phyloP scores from a whole-genome alignment of 345 rosid genomes.

The Brassica cretica region DNA sequence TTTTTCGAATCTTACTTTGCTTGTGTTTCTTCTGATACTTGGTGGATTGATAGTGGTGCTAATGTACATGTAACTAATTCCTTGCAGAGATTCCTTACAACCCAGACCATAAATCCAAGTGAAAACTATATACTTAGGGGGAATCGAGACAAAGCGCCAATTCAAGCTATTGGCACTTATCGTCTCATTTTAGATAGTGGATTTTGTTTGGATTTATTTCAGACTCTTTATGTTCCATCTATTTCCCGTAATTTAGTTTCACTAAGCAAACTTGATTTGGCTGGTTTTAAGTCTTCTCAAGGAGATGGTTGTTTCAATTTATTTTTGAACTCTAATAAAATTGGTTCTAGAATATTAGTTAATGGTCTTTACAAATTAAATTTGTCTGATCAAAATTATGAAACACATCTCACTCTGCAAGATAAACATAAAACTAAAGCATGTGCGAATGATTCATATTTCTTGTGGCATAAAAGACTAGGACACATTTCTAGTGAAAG shows the following conservation, averaged over 20 bases:
- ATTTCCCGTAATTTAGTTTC: slow-evolving; percentile 13
- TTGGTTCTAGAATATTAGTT: neutral
- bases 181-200: slow-evolving; percentile 12
- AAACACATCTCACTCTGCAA: neutral
- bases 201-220: slow-evolving; percentile 5
- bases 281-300: neutral
- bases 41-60: no score
- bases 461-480: neutral
- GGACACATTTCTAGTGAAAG: neutral
- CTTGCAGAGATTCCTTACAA: slow-evolving; percentile 1
- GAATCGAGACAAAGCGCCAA: neutral
- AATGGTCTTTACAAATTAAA: neutral
- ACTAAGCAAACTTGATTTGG: neutral
- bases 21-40: no score
- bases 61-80: neutral
- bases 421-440: neutral
- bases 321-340: neutral
- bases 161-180: neutral
- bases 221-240: neutral
- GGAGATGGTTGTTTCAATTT: slow-evolving; percentile 9
- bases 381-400: neutral
- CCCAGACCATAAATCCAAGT: neutral
- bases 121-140: neutral
- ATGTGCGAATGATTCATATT: neutral
- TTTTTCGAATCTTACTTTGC: no score